phyloP scores from a whole-genome alignment of 306 rosid species.

The Vicia villosa region DNA sequence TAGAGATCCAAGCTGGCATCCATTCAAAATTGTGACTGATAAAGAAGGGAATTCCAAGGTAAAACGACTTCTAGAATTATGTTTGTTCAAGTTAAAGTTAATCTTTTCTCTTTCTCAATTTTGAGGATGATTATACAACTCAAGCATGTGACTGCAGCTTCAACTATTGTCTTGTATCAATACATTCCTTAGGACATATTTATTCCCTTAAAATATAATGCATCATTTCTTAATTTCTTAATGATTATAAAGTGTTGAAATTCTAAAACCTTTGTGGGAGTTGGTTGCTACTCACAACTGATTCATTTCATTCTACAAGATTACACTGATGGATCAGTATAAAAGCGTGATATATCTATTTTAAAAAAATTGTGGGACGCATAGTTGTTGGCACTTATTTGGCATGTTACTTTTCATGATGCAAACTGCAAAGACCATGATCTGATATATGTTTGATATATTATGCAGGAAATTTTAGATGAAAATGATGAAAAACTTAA shows the following conservation, averaged over 20 bases:
- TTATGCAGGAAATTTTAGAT: slow-evolving; percentile 55
- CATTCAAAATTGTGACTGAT: slow-evolving; percentile 54
- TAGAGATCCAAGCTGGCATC: slow-evolving; percentile 82
- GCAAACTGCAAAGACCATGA: background rate
- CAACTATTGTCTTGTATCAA: too few relatives aligned
- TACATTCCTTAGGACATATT: too few relatives aligned
- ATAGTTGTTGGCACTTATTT: background rate
- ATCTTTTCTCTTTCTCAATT: background rate
- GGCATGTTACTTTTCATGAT: background rate
- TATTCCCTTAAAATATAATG: too few relatives aligned
- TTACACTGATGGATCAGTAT: too few relatives aligned
- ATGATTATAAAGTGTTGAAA: background rate
- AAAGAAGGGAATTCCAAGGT: slow-evolving; percentile 41
- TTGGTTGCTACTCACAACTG: too few relatives aligned
- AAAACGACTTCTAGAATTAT: slow-evolving; percentile 12
- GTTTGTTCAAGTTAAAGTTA: background rate
- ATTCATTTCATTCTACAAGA: too few relatives aligned
- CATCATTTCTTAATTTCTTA: too few relatives aligned
- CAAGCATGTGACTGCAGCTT: background rate
- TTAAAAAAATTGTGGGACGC: background rate
- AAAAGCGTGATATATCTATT: background rate
- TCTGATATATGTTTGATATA: slow-evolving; percentile 15
- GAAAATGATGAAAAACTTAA: slow-evolving; percentile 68
- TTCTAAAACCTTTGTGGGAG: too few relatives aligned
- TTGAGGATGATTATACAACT: background rate